Evolutionary conservation across 164 flowering plant genomes (phyloP), one percentile per base, ranked within the genome.

Genomic region (Platanus orientalis): DNA sequence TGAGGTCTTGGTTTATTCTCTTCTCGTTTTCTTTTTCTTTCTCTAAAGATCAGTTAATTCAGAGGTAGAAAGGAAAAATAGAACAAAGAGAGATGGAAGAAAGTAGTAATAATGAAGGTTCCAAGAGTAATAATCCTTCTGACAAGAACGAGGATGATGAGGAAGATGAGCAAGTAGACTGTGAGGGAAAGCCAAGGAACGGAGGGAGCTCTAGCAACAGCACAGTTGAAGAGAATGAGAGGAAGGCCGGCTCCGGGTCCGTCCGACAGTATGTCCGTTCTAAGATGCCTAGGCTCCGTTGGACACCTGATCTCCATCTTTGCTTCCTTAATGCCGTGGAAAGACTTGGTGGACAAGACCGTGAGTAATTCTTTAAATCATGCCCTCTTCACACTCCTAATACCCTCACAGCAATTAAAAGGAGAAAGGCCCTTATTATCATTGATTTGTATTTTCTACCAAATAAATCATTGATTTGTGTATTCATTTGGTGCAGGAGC

Each of bases 261-360:
- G n/a, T n/a, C n/a, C 61, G 95, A 56, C 95, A 80, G 4, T 88
- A 88, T 71, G 80, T 83, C 26, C 78, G 95, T 53, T 88, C 95
- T 32, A 88, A 88, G 84, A 68, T 74, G 75, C 91, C 89, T 0
- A 75, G 95, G 66, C 88, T 86, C 26, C 79, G 95, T 7, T 88
- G 95, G 95, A 88, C 95, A 0, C 89, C 85, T 3, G 95, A 88
- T 67, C 95, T 88, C 53, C 95, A 88, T 55, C 83, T 81, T 40
- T 76, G 91, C 17, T 88, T 88, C 53, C 71, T 85, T 54, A 80
- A 84, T 19, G 89, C 90, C 0, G 84, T 87, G 23, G 87, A 85
- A 55, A 78, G 83, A 68, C 83, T 87, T 13, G 93, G 94, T 4
- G 91, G 95, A 4, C 89, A 82, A 79, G 91, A 88, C 0, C 80